Percentiles rank a stretch among this genome's conserved stretches.
These are phyloP conservation scores for Saraca asoca DNA, from an alignment of 331 rosid species.

Conservation along the genomic window DNA sequence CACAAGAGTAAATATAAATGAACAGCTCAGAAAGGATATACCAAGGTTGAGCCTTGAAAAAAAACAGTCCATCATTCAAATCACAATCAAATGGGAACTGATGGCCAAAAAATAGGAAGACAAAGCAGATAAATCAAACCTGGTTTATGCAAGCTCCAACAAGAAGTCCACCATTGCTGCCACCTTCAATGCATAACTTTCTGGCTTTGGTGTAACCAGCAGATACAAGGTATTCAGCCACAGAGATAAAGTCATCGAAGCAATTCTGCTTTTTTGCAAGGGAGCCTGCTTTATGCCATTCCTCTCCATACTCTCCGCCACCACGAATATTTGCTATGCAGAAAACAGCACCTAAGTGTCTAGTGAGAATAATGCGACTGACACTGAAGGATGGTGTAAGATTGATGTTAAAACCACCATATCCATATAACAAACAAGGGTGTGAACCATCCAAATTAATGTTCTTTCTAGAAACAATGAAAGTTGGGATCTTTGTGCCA, in stretches of 20 bases:
- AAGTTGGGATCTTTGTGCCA: constrained; percentile 77
- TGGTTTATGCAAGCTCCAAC: constrained; percentile 92
- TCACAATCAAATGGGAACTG: constrained; percentile 11
- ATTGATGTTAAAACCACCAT: constrained; percentile 88
- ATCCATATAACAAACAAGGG: constrained; percentile 87
- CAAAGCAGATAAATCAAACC: constrained; percentile 47
- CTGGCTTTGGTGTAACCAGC: constrained; percentile 74
- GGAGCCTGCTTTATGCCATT: constrained; percentile 98
- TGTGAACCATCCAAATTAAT: constrained; percentile 86
- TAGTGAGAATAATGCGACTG: constrained; percentile 67
- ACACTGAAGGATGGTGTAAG: constrained; percentile 74
- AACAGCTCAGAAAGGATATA: constrained; percentile 7
- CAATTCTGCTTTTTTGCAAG: constrained; percentile 89
- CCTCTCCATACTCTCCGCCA: constrained; percentile 99
- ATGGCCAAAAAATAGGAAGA: constrained; percentile 17
- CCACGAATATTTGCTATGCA: constrained; percentile 94
- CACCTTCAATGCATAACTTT: constrained; percentile 91
- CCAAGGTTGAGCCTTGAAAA: neutral
- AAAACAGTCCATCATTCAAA: neutral
- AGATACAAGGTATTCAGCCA: constrained; percentile 90
- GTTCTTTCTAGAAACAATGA: constrained; percentile 68
- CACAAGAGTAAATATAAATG: constrained; percentile 7
- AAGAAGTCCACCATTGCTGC: constrained; percentile 97
- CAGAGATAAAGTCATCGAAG: constrained; percentile 89
- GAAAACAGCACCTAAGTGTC: constrained; percentile 78